These are phyloP conservation scores for Myriosclerotinia scirpicola DNA, from an alignment of 2,329 filamentous ascomycete species.

Conservation along the genomic window DNA sequence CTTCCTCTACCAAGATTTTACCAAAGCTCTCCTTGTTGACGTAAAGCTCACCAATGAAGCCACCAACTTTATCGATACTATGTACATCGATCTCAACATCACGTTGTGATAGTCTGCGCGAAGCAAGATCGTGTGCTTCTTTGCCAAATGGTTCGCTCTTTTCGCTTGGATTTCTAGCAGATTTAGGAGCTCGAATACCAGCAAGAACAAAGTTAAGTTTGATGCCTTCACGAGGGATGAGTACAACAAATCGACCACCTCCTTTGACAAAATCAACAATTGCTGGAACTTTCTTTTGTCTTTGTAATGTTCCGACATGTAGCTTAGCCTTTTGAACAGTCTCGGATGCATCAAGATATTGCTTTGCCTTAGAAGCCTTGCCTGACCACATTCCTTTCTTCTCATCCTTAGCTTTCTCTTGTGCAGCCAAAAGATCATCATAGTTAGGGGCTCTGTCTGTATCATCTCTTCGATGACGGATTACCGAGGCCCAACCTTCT, in stretches of 20 bases:
- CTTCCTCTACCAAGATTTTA: slow-evolving; percentile 90
- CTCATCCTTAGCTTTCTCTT: slow-evolving; percentile 79
- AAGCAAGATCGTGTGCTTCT: slow-evolving; percentile 90
- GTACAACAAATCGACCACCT: slow-evolving; percentile 88
- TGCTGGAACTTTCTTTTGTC: slow-evolving; percentile 89
- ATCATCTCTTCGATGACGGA: slow-evolving; percentile 92
- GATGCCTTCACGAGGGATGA: slow-evolving; percentile 88
- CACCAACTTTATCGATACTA: slow-evolving; percentile 92
- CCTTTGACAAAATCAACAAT: slow-evolving; percentile 97
- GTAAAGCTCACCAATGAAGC: slow-evolving; percentile 93
- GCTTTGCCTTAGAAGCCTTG: slow-evolving; percentile 79
- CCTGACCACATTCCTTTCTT: slow-evolving; percentile 94
- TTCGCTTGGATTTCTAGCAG: slow-evolving; percentile 74
- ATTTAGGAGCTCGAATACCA: slow-evolving; percentile 86
- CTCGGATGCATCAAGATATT: slow-evolving; percentile 88
- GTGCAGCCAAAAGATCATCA: slow-evolving; percentile 79
- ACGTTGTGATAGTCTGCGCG: slow-evolving; percentile 83
- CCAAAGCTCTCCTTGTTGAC: slow-evolving; percentile 95
- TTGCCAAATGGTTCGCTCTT: slow-evolving; percentile 90
- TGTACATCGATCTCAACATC: slow-evolving; percentile 96
- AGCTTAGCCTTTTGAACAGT: slow-evolving; percentile 93
- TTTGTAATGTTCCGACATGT: slow-evolving; percentile 80
- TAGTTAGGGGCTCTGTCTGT: slow-evolving; percentile 93
- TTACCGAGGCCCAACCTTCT: slow-evolving; percentile 88
- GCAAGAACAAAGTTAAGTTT: slow-evolving; percentile 95